Evolutionary conservation across 805 yeast species (phyloP).

Genomic region (Priceomyces castillae): DNA sequence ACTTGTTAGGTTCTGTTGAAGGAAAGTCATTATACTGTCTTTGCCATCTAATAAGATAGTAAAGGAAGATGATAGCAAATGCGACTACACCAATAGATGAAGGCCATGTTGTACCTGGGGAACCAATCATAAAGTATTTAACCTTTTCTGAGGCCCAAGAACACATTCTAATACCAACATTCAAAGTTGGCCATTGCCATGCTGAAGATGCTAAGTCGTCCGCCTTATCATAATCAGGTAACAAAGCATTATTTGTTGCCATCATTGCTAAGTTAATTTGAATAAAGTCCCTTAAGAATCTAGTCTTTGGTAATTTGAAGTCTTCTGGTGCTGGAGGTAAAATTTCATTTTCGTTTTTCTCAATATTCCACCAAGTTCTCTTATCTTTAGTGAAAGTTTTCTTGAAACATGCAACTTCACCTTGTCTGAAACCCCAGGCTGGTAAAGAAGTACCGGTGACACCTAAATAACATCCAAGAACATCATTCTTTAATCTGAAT

Average conservation of each 20-base stretch:
- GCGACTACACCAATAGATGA: constrained; percentile 59
- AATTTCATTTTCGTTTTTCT: constrained; percentile 58
- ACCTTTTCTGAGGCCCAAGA: constrained; percentile 58
- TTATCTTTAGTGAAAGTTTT: constrained; percentile 70
- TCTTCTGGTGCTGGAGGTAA: constrained; percentile 60
- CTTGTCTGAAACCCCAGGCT: constrained; percentile 97
- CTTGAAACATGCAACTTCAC: constrained; percentile 83
- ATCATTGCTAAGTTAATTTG: constrained; percentile 76
- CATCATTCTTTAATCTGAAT: constrained; percentile 68
- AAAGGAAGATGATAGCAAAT: constrained; percentile 47
- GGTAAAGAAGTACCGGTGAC: constrained; percentile 83
- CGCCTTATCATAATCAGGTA: constrained; percentile 69
- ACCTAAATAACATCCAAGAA: constrained; percentile 78
- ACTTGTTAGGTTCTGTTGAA: constrained; percentile 38
- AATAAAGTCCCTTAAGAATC: constrained; percentile 67
- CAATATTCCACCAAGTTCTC: constrained; percentile 88
- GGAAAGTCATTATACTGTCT: constrained; percentile 62
- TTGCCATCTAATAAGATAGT: constrained; percentile 57
- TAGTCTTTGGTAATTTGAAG: constrained; percentile 69
- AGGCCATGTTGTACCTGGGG: constrained; percentile 70
- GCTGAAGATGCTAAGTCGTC: constrained; percentile 72
- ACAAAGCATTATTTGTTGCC: constrained; percentile 79
- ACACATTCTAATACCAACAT: constrained; percentile 73
- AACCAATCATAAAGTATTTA: constrained; percentile 67
- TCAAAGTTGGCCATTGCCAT: constrained; percentile 82